Evolutionary conservation across 805 yeast species (phyloP).

Genomic region (Sungouiozyma ichnusensis): DNA sequence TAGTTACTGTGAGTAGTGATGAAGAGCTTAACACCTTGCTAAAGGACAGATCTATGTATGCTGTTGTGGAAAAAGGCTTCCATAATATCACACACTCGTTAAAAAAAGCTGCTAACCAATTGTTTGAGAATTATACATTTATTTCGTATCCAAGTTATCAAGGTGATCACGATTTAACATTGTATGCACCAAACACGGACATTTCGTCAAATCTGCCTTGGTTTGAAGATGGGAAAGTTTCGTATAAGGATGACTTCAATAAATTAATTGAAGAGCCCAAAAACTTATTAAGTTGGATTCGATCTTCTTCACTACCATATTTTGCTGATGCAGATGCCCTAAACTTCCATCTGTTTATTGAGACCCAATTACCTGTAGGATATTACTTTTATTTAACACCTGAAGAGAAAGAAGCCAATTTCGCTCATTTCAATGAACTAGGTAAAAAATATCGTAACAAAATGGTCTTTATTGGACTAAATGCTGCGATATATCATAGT

Average conservation of each 20-base stretch:
- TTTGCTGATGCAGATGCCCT: conserved; percentile 81
- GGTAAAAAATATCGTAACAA: conserved; percentile 72
- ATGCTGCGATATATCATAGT: conserved; percentile 67
- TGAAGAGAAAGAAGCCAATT: conserved; percentile 52
- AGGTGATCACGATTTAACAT: conserved; percentile 1
- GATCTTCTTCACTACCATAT: conserved; percentile 61
- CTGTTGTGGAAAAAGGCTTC: conserved; percentile 45
- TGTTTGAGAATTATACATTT: conserved; percentile 58
- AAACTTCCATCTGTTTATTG: conserved; percentile 66
- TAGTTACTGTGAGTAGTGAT: conserved; percentile 37
- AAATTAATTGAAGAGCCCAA: conserved; percentile 11
- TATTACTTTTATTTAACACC: conserved; percentile 70
- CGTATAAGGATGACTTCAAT: conserved; percentile 11
- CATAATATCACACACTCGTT: conserved; percentile 44
- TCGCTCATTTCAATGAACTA: conserved; percentile 43
- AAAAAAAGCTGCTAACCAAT: conserved; percentile 45
- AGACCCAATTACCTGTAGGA: conserved; percentile 66
- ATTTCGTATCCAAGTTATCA: conserved; percentile 30
- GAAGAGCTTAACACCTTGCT: conserved; percentile 40
- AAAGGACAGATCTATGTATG: conserved; percentile 34
- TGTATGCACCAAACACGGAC: conserved; percentile 4
- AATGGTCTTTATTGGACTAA: conserved; percentile 80
- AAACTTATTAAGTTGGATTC: conserved; percentile 19
- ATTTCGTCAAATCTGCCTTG: not conserved
- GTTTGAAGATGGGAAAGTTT: conserved; percentile 18